Percentiles rank a stretch among this genome's conserved stretches.
phyloP scores from a whole-genome alignment of 768 basidiomycete species.

The Leucocoprinus birnbaumii region DNA sequence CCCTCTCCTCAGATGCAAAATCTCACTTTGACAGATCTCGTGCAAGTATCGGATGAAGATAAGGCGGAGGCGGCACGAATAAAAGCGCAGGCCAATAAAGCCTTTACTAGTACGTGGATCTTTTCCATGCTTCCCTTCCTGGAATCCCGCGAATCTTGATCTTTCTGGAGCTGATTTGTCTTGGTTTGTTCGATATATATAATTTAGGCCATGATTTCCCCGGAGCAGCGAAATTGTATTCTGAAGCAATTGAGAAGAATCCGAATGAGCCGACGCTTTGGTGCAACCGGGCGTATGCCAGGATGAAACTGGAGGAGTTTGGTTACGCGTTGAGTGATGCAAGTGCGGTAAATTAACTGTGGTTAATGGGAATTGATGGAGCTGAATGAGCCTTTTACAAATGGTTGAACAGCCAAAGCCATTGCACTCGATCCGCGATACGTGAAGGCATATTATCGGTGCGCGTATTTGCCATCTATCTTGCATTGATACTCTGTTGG shows the following conservation, averaged over 20 bases:
- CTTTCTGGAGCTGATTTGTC: too few relatives aligned
- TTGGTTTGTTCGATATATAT: too few relatives aligned
- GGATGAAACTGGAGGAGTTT: constrained; percentile 91
- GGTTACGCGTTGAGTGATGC: constrained; percentile 91
- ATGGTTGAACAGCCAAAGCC: constrained; percentile 57
- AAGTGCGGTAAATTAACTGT: constrained; percentile 47
- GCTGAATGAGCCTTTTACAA: constrained; percentile 5
- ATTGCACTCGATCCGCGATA: constrained; percentile 87
- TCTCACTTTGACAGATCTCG: constrained; percentile 42
- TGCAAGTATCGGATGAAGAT: constrained; percentile 63
- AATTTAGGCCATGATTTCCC: constrained; percentile 68
- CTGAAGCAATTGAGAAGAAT: constrained; percentile 82
- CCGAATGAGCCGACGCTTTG: constrained; percentile 87
- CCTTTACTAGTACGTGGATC: constrained; percentile 62
- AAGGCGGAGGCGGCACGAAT: constrained; percentile 63
- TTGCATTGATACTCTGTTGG: background rate
- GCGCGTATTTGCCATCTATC: constrained; percentile 14
- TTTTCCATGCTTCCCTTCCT: constrained; percentile 5
- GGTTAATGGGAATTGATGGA: background rate
- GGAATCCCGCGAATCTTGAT: background rate
- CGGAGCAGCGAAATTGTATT: constrained; percentile 74
- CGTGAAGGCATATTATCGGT: constrained; percentile 89
- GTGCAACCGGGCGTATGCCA: constrained; percentile 91
- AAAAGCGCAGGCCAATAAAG: constrained; percentile 87
- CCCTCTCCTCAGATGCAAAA: constrained; percentile 59